A percentile compares a stretch with the other conserved stretches of the same genome.
Conservation (phyloP, 2,329 filamentous ascomycete genomes). For the Ceratocystis colombiana region DNA sequence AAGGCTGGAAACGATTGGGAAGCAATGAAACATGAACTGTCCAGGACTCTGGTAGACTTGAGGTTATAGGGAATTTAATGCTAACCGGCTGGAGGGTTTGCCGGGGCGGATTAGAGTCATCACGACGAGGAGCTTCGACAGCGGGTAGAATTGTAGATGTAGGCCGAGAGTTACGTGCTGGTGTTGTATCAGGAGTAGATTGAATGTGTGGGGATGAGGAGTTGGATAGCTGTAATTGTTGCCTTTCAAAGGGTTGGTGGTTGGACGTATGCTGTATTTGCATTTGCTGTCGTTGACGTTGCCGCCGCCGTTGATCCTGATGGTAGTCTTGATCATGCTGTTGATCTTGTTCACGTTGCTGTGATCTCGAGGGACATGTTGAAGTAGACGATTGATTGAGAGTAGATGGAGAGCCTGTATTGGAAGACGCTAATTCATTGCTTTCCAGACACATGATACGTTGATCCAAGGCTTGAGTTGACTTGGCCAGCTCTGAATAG, state of each 20-base stretch:
- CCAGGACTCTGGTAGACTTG: slow-evolving; percentile 37
- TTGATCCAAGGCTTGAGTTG: slow-evolving; percentile 45
- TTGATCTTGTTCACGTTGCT: slow-evolving; percentile 11
- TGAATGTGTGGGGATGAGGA: neutral
- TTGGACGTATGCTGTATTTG: neutral
- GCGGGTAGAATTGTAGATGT: slow-evolving; percentile 24
- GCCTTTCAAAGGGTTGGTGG: slow-evolving; percentile 3
- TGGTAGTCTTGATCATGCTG: slow-evolving; percentile 13
- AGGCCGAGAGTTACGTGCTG: slow-evolving; percentile 16
- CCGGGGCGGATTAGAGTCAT: slow-evolving; percentile 23
- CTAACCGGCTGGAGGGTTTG: slow-evolving; percentile 26
- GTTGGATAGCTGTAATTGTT: neutral
- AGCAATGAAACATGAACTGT: slow-evolving; percentile 52
- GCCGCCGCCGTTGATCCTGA: slow-evolving; percentile 19
- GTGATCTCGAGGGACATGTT: slow-evolving; percentile 2
- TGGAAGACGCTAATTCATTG: slow-evolving; percentile 21
- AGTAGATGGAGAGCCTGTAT: slow-evolving; percentile 6
- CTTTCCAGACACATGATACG: slow-evolving; percentile 41
- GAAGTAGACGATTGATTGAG: neutral
- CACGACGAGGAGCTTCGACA: slow-evolving; percentile 22
- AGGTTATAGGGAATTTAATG: slow-evolving; percentile 25
- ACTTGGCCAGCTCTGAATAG: slow-evolving; percentile 40
- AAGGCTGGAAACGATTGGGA: slow-evolving; percentile 44
- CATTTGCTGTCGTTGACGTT: slow-evolving; percentile 19
- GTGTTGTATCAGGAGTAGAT: neutral